These are phyloP conservation scores for Phytophthora capsici DNA, from an alignment of 352 stramenopile genomes.

Conservation along the genomic window DNA sequence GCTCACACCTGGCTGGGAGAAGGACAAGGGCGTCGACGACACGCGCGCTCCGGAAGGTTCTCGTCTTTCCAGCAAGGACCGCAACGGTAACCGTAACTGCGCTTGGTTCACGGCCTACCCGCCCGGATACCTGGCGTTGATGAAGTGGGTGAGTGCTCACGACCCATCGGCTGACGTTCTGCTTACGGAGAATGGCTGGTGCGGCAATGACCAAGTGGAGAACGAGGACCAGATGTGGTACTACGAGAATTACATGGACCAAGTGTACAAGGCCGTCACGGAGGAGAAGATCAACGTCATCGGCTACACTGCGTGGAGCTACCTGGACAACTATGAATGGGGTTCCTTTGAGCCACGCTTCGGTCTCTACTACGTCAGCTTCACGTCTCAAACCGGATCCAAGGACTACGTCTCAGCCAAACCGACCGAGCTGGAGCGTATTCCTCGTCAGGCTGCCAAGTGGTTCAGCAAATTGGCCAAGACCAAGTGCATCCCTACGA, in stretches of 20 bases:
- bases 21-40: constrained; percentile 57
- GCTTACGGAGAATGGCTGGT: constrained; percentile 61
- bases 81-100: constrained; percentile 48
- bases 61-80: constrained; percentile 47
- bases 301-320: constrained; percentile 93
- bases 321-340: constrained; percentile 98
- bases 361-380: constrained; percentile 61
- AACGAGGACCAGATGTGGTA: constrained; percentile 62
- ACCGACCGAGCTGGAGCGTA: constrained; percentile 36
- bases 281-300: constrained; percentile 60
- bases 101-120: constrained; percentile 53
- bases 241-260: constrained; percentile 45
- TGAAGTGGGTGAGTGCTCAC: constrained; percentile 47
- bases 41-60: constrained; percentile 61
- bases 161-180: constrained; percentile 41
- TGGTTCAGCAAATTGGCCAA: constrained; percentile 43
- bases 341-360: constrained; percentile 65
- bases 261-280: constrained; percentile 57
- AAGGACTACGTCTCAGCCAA: constrained; percentile 33
- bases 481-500: constrained; percentile 32
- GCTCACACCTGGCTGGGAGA: constrained; percentile 46
- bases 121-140: constrained; percentile 48
- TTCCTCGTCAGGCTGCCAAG: constrained; percentile 44
- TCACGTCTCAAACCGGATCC: constrained; percentile 38
- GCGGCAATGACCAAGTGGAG: constrained; percentile 49